Evolutionary conservation across 305 asterid species (phyloP).

Genomic region (Solanum hybrid): DNA sequence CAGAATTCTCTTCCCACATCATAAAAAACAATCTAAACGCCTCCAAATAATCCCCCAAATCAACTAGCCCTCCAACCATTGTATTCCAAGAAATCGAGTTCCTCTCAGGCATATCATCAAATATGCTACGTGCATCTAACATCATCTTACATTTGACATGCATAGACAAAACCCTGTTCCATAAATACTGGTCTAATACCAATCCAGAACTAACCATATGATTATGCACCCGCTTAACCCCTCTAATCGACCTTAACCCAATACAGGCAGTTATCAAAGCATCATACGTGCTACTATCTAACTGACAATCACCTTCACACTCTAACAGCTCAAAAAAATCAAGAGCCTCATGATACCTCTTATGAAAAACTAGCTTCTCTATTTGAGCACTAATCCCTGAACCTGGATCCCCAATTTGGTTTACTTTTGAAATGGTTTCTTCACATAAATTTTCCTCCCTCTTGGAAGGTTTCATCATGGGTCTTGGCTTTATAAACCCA

Average conservation of each 20-base stretch:
- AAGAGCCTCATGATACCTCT: conserved; percentile 54
- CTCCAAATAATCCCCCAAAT: conserved; percentile 41
- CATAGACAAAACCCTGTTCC: conserved; percentile 57
- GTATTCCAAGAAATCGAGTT: conserved; percentile 62
- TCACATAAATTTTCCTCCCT: conserved; percentile 8
- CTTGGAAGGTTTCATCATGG: conserved; percentile 10
- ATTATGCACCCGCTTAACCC: conserved; percentile 52
- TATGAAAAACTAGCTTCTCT: conserved; percentile 54
- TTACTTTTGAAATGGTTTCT: conserved; percentile 8
- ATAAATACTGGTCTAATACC: conserved; percentile 54
- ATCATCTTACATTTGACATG: conserved; percentile 74
- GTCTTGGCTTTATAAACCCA: conserved; percentile 41
- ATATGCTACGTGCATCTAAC: conserved; percentile 61
- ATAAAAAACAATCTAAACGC: conserved; percentile 54
- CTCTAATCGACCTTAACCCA: conserved; percentile 49
- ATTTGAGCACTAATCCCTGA: conserved; percentile 51
- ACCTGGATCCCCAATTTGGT: conserved; percentile 13
- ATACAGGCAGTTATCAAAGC: conserved; percentile 64
- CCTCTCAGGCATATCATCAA: conserved; percentile 57
- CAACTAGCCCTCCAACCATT: conserved; percentile 65
- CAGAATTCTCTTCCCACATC: conserved; percentile 40
- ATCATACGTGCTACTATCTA: conserved; percentile 46
- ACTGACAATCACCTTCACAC: conserved; percentile 24
- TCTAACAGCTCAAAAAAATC: conserved; percentile 69
- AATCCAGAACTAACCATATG: conserved; percentile 31